These are phyloP conservation scores for Saururus chinensis DNA, from an alignment of 164 flowering plant species.

Conservation along the genomic window DNA sequence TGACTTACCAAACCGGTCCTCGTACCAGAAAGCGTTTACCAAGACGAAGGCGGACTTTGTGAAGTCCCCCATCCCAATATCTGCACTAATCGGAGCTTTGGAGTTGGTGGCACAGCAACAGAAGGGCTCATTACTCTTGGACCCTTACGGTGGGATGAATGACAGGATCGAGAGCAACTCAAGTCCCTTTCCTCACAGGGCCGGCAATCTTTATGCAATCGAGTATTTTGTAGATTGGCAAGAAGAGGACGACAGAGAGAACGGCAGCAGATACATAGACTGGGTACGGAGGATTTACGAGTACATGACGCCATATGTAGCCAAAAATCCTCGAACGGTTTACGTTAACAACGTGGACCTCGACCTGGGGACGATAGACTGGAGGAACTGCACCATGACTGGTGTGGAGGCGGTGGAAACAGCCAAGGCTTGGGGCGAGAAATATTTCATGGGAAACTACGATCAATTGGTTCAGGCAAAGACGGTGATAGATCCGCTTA, in stretches of 20 bases:
- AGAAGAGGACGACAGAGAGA: conserved; percentile 5
- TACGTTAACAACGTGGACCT: conserved; percentile 21
- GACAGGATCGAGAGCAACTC: conserved; percentile 5
- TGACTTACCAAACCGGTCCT: conserved; percentile 11
- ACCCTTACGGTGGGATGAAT: conserved; percentile 19
- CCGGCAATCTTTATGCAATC: conserved; percentile 14
- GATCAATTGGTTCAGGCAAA: conserved; percentile 14
- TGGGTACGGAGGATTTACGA: conserved; percentile 14
- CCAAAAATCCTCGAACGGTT: conserved; percentile 12
- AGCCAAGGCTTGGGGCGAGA: conserved; percentile 16
- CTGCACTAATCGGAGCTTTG: conserved; percentile 5
- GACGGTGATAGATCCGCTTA: conserved; percentile 13
- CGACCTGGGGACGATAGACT: conserved; percentile 11
- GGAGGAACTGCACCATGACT: not conserved
- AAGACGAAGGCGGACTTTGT: conserved; percentile 20
- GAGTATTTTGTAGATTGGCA: conserved; percentile 18
- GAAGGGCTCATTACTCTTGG: conserved; percentile 15
- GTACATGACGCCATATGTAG: conserved; percentile 15
- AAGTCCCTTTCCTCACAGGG: conserved; percentile 18
- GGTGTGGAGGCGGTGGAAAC: conserved; percentile 6
- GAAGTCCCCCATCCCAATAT: conserved; percentile 7
- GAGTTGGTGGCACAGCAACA: conserved; percentile 7
- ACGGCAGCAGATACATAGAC: not conserved
- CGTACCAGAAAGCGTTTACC: conserved; percentile 7
- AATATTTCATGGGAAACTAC: conserved; percentile 10